Percentiles rank a stretch among this genome's conserved stretches.
These are phyloP conservation scores for Pseudocercospora cruenta DNA, from an alignment of 2,329 filamentous ascomycete species.

Conservation along the genomic window DNA sequence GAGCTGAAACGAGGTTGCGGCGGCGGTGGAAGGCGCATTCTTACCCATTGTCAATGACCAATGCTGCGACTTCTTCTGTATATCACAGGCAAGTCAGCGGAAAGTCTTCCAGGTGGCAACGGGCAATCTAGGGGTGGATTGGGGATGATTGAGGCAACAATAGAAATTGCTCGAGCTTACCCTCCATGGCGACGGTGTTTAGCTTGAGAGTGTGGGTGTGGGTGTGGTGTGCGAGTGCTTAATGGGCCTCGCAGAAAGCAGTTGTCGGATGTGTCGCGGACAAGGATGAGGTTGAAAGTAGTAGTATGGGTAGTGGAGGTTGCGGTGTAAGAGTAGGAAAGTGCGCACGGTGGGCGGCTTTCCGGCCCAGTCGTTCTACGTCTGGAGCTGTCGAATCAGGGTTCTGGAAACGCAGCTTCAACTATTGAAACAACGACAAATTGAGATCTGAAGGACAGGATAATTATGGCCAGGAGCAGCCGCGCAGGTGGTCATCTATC, in stretches of 20 bases:
- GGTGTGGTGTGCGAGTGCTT: constrained; percentile 6
- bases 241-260: not conserved
- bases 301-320: constrained; percentile 3
- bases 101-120: constrained; percentile 12
- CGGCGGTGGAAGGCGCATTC: constrained; percentile 49
- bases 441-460: not conserved
- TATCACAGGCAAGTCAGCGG: constrained; percentile 30
- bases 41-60: constrained; percentile 99
- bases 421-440: not conserved
- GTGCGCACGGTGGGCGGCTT: not conserved
- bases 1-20: constrained; percentile 41
- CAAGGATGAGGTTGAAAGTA: constrained; percentile 9
- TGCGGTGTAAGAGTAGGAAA: constrained; percentile 10
- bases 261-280: constrained; percentile 5
- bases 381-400: not conserved
- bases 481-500: not conserved
- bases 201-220: not conserved
- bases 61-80: constrained; percentile 98
- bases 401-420: not conserved
- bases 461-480: not conserved
- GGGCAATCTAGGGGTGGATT: constrained; percentile 19
- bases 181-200: constrained; percentile 38
- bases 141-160: constrained; percentile 22
- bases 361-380: not conserved
- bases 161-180: constrained; percentile 32